These are phyloP conservation scores for Casaregolazyma lundiana DNA, from an alignment of 1,139 yeast genomes.

Conservation along the genomic window DNA sequence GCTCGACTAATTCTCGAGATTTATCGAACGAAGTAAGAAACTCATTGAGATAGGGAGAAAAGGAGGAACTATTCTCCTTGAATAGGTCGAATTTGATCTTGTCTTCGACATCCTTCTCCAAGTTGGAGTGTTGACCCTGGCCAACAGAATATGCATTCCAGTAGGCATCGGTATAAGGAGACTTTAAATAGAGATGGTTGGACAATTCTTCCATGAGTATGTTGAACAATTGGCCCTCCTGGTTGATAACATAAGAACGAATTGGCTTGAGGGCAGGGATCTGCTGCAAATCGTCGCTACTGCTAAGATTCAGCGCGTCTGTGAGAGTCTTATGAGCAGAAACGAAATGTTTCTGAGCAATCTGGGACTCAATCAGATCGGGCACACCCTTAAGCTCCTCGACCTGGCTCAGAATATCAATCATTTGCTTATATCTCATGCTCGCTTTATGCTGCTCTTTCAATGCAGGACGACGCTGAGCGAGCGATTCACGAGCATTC, in stretches of 20 bases:
- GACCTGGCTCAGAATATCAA: conserved; percentile 67
- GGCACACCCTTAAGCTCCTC: conserved; percentile 59
- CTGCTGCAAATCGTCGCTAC: conserved; percentile 56
- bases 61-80: conserved; percentile 25
- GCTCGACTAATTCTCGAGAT: conserved; percentile 23
- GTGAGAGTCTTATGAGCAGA: conserved; percentile 63
- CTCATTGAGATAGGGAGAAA: conserved; percentile 36
- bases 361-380: conserved; percentile 56
- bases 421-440: conserved; percentile 59
- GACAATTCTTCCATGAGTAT: conserved; percentile 73
- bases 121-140: conserved; percentile 23
- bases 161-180: conserved; percentile 35
- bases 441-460: conserved; percentile 63
- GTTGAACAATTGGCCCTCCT: conserved; percentile 59
- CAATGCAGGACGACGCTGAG: conserved; percentile 52
- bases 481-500: conserved; percentile 47
- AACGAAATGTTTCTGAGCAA: conserved; percentile 63
- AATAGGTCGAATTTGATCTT: conserved; percentile 28
- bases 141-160: conserved; percentile 32
- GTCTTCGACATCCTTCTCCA: conserved; percentile 31
- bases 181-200: conserved; percentile 64
- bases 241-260: conserved; percentile 55
- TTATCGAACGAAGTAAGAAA: conserved; percentile 36
- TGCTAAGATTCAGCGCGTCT: conserved; percentile 53
- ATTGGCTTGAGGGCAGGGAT: conserved; percentile 57